Conservation (phyloP, 2,329 filamentous ascomycete genomes). For the Orbilia brochopaga region DNA sequence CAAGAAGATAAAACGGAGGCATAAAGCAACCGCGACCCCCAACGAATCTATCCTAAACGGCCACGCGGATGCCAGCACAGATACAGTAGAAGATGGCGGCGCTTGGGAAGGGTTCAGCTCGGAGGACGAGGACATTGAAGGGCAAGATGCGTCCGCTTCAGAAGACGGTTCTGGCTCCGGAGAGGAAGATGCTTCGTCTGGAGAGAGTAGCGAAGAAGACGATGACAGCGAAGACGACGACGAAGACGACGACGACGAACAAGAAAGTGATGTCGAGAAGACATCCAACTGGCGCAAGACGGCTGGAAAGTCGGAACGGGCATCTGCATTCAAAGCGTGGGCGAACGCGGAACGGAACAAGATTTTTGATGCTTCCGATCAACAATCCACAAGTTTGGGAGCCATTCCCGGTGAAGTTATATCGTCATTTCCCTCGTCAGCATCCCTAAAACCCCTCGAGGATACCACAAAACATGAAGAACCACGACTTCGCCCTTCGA, state of each 20-base stretch:
- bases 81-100: conserved; percentile 56
- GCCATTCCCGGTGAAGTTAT: conserved; percentile 56
- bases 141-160: not conserved
- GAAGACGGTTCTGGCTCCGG: conserved; percentile 11
- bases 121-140: conserved; percentile 44
- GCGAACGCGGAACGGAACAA: conserved; percentile 84
- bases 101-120: conserved; percentile 52
- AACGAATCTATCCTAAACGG: conserved; percentile 54
- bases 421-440: conserved; percentile 56
- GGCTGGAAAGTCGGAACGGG: conserved; percentile 58
- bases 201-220: conserved; percentile 5
- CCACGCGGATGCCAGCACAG: conserved; percentile 45
- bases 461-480: conserved; percentile 46
- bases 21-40: conserved; percentile 62
- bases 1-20: conserved; percentile 76
- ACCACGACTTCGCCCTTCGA: conserved; percentile 21
- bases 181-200: conserved; percentile 15
- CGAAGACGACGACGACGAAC: conserved; percentile 53
- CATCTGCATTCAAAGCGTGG: conserved; percentile 90
- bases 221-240: conserved; percentile 49
- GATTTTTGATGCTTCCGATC: conserved; percentile 67
- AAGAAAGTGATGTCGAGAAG: conserved; percentile 58
- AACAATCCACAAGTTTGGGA: conserved; percentile 62
- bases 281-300: conserved; percentile 58
- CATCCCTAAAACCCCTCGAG: conserved; percentile 58